A percentile compares a stretch with the other conserved stretches of the same genome.
Evolutionary conservation across 2,329 filamentous ascomycete genomes (phyloP).

Genomic region (Coleophoma crateriformis): DNA sequence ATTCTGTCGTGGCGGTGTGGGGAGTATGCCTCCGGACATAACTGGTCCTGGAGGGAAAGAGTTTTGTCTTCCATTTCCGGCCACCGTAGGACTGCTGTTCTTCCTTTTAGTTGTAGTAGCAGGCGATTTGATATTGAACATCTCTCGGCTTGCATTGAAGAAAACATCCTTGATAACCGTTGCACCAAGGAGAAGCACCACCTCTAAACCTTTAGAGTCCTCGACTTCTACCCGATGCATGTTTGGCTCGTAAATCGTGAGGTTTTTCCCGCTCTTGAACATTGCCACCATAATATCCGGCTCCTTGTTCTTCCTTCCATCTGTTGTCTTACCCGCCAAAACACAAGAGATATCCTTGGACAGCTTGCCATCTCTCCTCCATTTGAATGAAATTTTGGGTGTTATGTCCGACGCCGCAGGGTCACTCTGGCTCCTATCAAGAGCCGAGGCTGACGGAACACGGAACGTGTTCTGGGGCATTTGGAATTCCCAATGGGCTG

Average conservation of each 20-base stretch:
- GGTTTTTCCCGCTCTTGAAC: constrained; percentile 62
- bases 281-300: constrained; percentile 94
- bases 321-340: constrained; percentile 71
- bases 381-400: constrained; percentile 78
- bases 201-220: constrained; percentile 87
- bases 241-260: constrained; percentile 93
- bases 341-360: constrained; percentile 87
- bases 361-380: constrained; percentile 83
- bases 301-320: constrained; percentile 76
- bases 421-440: constrained; percentile 69
- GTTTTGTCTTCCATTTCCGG: constrained; percentile 8
- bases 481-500: constrained; percentile 84
- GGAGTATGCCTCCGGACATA: constrained; percentile 20
- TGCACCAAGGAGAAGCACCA: constrained; percentile 63
- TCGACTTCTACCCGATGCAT: constrained; percentile 86
- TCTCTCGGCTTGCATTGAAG: constrained; percentile 59
- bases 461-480: constrained; percentile 83
- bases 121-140: constrained; percentile 66
- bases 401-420: constrained; percentile 48
- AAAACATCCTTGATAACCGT: constrained; percentile 63
- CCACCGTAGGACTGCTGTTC: constrained; percentile 20
- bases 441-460: constrained; percentile 67
- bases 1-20: constrained; percentile 4
- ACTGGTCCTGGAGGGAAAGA: constrained; percentile 9
- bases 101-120: constrained; percentile 15